Percentiles rank a stretch among this genome's conserved stretches.
These are phyloP conservation scores for Solidago caesia DNA, from an alignment of 129 eudicot species.

Conservation along the genomic window DNA sequence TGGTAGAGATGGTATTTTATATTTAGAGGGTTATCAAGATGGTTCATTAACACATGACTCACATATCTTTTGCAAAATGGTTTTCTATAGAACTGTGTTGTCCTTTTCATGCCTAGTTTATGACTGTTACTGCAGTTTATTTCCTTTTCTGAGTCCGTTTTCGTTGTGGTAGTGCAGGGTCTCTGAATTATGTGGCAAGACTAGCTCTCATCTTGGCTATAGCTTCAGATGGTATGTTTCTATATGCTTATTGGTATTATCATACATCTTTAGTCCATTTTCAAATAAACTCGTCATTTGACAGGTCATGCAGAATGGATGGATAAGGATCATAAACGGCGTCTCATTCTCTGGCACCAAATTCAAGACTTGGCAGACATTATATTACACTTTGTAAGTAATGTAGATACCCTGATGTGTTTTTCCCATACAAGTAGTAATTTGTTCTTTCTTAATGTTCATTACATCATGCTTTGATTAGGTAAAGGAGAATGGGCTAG, in stretches of 20 bases:
- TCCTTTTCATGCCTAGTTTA: not conserved
- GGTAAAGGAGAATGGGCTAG: slow-evolving; percentile 88
- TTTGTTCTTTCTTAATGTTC: slow-evolving; percentile 9
- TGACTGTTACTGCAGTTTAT: not conserved
- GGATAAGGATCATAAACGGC: slow-evolving; percentile 49
- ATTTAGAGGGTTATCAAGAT: too few species aligned
- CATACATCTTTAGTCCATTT: not conserved
- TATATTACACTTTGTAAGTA: slow-evolving; percentile 68
- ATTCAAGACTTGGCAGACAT: slow-evolving; percentile 95
- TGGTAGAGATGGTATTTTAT: too few species aligned
- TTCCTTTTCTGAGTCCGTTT: slow-evolving; percentile 15
- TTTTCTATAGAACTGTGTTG: too few species aligned
- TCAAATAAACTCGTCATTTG: slow-evolving; percentile 4
- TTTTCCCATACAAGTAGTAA: not conserved
- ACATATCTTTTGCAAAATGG: too few species aligned
- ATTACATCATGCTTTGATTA: slow-evolving; percentile 26
- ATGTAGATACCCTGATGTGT: not conserved
- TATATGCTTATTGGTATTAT: not conserved
- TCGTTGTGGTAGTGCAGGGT: slow-evolving; percentile 52
- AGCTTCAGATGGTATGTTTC: slow-evolving; percentile 62
- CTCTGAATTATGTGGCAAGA: slow-evolving; percentile 70
- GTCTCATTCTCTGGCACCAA: slow-evolving; percentile 69
- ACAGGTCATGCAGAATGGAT: slow-evolving; percentile 93
- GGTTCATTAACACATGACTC: too few species aligned
- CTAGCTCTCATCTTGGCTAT: slow-evolving; percentile 67